A percentile compares a stretch with the other conserved stretches of the same genome.
Evolutionary conservation across 345 rosid genomes (phyloP).

Genomic region (Hibiscus syriacus): DNA sequence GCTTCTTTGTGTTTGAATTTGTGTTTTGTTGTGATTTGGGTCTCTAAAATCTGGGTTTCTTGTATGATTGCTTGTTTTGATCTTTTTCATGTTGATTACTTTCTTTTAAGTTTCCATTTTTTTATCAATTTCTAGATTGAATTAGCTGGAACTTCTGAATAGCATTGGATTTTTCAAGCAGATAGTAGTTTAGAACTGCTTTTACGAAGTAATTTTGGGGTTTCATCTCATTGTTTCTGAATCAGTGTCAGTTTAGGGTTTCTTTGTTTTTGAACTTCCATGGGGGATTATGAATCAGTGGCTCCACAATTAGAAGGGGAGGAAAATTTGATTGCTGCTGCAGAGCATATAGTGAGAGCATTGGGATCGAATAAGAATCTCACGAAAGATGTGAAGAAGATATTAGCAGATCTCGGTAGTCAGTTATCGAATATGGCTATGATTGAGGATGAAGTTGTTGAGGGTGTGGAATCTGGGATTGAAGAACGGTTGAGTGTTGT

Average conservation of each 20-base stretch:
- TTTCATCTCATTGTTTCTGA: no score
- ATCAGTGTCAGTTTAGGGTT: neutral
- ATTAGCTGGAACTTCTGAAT: conserved; percentile 4
- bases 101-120: neutral
- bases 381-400: conserved; percentile 41
- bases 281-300: conserved; percentile 38
- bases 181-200: neutral
- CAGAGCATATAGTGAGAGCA: conserved; percentile 42
- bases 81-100: neutral
- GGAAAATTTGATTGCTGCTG: conserved; percentile 58
- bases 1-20: neutral
- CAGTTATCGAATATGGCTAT: conserved; percentile 43
- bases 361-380: conserved; percentile 54
- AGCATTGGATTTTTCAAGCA: neutral
- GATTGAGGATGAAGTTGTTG: conserved; percentile 24
- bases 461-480: conserved; percentile 29
- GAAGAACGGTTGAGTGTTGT: conserved; percentile 39
- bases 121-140: neutral
- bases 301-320: conserved; percentile 35
- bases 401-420: conserved; percentile 49
- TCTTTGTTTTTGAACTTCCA: conserved; percentile 17
- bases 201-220: neutral
- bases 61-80: neutral
- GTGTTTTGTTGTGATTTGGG: neutral
- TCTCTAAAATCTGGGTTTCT: neutral